These are phyloP conservation scores for Perkinsela sp. DNA, from an alignment of 208 protist species.

Conservation along the genomic window DNA sequence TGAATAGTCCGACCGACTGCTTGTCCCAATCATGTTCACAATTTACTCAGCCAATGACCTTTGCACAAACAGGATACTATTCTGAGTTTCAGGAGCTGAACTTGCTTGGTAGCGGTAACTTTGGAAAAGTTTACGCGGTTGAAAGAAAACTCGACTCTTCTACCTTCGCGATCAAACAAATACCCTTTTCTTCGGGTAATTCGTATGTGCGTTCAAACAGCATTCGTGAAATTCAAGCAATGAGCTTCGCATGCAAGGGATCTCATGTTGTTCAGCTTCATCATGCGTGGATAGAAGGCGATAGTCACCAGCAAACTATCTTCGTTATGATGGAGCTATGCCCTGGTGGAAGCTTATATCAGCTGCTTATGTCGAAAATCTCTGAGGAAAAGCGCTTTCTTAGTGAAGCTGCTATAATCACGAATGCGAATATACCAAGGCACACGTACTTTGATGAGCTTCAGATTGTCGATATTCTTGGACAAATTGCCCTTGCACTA, in stretches of 20 bases:
- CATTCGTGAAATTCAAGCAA: not conserved
- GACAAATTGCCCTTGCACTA: slow-evolving; percentile 51
- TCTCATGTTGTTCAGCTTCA: not conserved
- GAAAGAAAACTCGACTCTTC: not conserved
- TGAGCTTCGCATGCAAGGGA: not conserved
- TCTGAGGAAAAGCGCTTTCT: not conserved
- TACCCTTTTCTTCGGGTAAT: not conserved
- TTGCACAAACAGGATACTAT: not conserved
- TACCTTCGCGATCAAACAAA: not conserved
- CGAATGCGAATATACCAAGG: no score
- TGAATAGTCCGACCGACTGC: not conserved
- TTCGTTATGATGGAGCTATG: slow-evolving; percentile 7
- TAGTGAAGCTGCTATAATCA: no score
- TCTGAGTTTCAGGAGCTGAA: not conserved
- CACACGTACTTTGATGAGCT: slow-evolving; percentile 10
- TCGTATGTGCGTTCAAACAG: not conserved
- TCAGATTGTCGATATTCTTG: slow-evolving; percentile 36
- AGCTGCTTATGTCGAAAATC: slow-evolving; percentile 6
- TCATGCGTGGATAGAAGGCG: not conserved
- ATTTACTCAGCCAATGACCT: not conserved
- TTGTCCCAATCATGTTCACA: not conserved
- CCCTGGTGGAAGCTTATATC: slow-evolving; percentile 5
- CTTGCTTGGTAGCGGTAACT: not conserved
- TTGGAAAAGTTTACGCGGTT: not conserved
- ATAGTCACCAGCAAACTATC: not conserved